Conservation (phyloP, 495 filamentous ascomycete species). For the Penicillium riverlandense region DNA sequence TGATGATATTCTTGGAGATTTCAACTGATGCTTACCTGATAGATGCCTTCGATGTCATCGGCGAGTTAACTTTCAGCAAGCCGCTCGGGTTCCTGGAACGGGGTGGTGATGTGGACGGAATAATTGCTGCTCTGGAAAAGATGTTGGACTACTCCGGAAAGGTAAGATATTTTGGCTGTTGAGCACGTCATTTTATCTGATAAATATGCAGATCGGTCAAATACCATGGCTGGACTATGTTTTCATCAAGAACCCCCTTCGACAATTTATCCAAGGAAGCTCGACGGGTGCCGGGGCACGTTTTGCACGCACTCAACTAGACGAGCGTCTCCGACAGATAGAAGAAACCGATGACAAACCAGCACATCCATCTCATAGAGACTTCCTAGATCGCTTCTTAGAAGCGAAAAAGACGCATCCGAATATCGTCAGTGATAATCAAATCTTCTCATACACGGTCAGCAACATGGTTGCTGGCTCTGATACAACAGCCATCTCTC, state of each 20-base stretch:
- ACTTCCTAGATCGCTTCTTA: conserved; percentile 22
- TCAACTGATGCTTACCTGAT: neutral
- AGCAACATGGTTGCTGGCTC: conserved; percentile 44
- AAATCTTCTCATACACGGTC: conserved; percentile 25
- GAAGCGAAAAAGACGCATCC: conserved; percentile 26
- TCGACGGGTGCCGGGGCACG: conserved; percentile 20
- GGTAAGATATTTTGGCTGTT: neutral
- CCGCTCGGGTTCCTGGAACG: conserved; percentile 32
- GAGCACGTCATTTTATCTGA: neutral
- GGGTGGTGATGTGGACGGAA: conserved; percentile 27
- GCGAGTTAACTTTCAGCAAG: conserved; percentile 26
- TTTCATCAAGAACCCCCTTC: conserved; percentile 45
- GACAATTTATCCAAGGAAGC: conserved; percentile 22
- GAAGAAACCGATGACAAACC: neutral
- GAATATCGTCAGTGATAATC: conserved; percentile 23
- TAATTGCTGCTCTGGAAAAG: conserved; percentile 15
- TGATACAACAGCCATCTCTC: conserved; percentile 44
- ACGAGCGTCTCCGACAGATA: conserved; percentile 10
- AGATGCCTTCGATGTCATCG: conserved; percentile 39
- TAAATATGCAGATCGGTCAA: conserved; percentile 33
- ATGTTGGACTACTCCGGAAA: conserved; percentile 14
- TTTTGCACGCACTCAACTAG: conserved; percentile 48
- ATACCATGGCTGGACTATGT: conserved; percentile 44
- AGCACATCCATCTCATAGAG: conserved; percentile 3
- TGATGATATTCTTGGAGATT: neutral